phyloP scores from a whole-genome alignment of 2,329 filamentous ascomycete genomes.

The Ophiocordyceps polyrhachis-furcata region DNA sequence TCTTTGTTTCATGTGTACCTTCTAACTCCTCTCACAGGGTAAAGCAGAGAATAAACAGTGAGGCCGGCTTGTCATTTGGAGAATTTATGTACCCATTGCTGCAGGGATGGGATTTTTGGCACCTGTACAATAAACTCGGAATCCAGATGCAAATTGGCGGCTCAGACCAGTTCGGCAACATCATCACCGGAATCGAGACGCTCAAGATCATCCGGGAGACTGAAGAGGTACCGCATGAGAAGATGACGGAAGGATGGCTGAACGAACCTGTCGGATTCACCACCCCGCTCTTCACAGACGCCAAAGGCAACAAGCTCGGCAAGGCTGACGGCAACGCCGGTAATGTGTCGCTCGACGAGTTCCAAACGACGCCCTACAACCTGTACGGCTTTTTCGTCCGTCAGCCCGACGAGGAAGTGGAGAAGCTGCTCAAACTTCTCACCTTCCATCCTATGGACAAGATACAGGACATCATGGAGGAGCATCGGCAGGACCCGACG shows the following conservation, averaged over 20 bases:
- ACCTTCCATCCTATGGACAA: constrained; percentile 61
- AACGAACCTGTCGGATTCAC: constrained; percentile 67
- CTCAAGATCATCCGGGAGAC: constrained; percentile 54
- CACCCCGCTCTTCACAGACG: constrained; percentile 72
- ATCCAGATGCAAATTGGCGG: constrained; percentile 84
- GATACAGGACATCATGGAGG: constrained; percentile 49
- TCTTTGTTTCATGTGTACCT: not conserved
- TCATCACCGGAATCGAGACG: constrained; percentile 72
- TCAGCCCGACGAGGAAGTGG: constrained; percentile 63
- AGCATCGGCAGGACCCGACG: constrained; percentile 49
- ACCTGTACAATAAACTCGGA: constrained; percentile 48
- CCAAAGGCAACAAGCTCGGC: constrained; percentile 76
- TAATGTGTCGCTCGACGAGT: constrained; percentile 63
- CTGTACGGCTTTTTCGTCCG: constrained; percentile 83
- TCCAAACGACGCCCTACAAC: constrained; percentile 66
- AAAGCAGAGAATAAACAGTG: constrained; percentile 64
- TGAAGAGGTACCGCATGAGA: constrained; percentile 25
- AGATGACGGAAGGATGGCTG: constrained; percentile 21
- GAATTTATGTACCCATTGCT: constrained; percentile 89
- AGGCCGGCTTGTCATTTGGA: constrained; percentile 82
- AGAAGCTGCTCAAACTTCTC: constrained; percentile 68
- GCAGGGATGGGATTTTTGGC: constrained; percentile 95
- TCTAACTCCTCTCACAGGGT: constrained; percentile 26
- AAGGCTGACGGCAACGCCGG: constrained; percentile 80
- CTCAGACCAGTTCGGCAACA: constrained; percentile 93